These are phyloP conservation scores for Aspergillus sp. DNA, from an alignment of 2,329 filamentous ascomycete genomes.

Conservation along the genomic window DNA sequence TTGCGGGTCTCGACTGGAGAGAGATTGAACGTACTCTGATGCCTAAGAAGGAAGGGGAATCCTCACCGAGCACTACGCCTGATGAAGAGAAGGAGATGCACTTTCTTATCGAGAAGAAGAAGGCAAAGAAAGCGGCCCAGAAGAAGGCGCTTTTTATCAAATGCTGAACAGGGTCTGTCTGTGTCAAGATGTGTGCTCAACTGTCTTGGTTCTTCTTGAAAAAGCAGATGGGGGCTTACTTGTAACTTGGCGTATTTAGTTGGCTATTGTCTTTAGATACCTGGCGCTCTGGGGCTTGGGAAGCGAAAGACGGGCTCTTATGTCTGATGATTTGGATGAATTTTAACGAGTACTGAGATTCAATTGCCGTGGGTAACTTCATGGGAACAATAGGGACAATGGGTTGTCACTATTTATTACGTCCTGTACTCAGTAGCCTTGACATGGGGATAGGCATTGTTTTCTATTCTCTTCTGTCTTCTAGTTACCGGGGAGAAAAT, in stretches of 20 bases:
- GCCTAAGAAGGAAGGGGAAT: slow-evolving; percentile 1
- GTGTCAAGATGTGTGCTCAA: neutral
- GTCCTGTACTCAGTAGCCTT: no score
- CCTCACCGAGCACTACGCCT: neutral
- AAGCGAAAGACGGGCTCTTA: neutral
- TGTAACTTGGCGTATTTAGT: neutral
- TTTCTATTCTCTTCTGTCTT: neutral
- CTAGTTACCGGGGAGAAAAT: neutral
- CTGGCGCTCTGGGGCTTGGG: neutral
- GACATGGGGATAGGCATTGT: neutral
- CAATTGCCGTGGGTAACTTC: neutral
- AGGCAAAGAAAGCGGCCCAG: neutral
- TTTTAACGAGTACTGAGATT: neutral
- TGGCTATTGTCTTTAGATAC: neutral
- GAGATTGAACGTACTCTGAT: slow-evolving; percentile 23
- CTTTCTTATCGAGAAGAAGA: slow-evolving; percentile 7
- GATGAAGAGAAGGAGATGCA: slow-evolving; percentile 7
- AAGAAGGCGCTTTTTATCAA: neutral
- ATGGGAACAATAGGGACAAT: neutral
- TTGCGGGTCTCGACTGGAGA: slow-evolving; percentile 33
- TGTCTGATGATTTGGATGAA: neutral
- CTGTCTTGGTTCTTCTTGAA: neutral
- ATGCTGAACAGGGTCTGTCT: neutral
- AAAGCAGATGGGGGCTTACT: neutral
- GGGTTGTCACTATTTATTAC: no score